phyloP scores from a whole-genome alignment of 2,329 filamentous ascomycete genomes.

The Exophiala mesophila region DNA sequence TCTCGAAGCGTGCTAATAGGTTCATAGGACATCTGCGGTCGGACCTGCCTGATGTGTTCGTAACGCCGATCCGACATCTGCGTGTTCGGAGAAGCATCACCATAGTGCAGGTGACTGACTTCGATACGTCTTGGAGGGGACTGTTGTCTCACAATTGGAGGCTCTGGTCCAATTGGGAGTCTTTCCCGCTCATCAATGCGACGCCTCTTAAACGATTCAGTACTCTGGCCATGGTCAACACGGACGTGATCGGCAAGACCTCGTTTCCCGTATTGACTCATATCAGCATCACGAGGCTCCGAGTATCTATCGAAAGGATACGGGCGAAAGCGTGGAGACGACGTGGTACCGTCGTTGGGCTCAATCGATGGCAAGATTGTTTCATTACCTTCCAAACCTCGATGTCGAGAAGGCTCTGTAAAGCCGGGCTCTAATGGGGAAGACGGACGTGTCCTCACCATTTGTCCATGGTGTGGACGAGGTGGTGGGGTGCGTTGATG shows the following conservation, averaged over 20 bases:
- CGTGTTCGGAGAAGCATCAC: conserved; percentile 10
- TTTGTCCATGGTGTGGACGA: neutral
- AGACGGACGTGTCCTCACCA: conserved; percentile 17
- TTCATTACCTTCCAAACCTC: conserved; percentile 16
- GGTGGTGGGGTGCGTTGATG: neutral
- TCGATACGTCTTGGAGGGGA: conserved; percentile 1
- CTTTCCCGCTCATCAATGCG: conserved; percentile 11
- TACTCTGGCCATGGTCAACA: conserved; percentile 10
- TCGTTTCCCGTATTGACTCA: conserved; percentile 6
- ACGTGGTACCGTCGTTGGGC: conserved; percentile 20
- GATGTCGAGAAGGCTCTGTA: conserved; percentile 6
- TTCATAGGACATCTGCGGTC: conserved; percentile 4
- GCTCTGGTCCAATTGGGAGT: conserved; percentile 2
- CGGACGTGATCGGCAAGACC: conserved; percentile 3
- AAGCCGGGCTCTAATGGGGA: conserved; percentile 15
- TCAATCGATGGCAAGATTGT: conserved; percentile 24
- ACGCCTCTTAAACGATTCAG: conserved; percentile 12
- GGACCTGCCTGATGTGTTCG: neutral
- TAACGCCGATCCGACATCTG: neutral
- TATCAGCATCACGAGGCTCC: conserved; percentile 15
- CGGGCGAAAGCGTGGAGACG: conserved; percentile 11
- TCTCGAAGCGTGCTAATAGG: conserved; percentile 6
- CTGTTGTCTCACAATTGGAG: neutral
- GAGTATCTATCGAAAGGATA: conserved; percentile 15
- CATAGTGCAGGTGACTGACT: conserved; percentile 11